phyloP scores from a whole-genome alignment of 1,139 yeast genomes.

The Debaryomyces nepalensis region DNA sequence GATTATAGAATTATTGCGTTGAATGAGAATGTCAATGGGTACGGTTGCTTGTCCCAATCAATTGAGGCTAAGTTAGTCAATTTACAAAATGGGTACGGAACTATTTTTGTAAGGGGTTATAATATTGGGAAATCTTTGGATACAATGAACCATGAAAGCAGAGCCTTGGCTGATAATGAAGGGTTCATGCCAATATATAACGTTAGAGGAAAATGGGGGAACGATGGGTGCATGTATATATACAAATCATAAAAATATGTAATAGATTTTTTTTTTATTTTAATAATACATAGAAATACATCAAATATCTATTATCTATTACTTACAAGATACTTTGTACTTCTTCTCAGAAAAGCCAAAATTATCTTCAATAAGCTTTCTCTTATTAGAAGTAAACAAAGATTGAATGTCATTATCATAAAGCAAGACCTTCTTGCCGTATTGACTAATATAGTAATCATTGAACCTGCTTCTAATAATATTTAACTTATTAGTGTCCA shows the following conservation, averaged over 20 bases:
- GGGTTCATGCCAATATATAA: conserved; percentile 64
- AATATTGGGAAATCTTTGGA: conserved; percentile 54
- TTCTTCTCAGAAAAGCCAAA: conserved; percentile 16
- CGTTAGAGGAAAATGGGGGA: conserved; percentile 64
- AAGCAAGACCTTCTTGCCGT: conserved; percentile 37
- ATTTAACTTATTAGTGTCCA: conserved; percentile 25
- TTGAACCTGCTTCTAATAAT: conserved; percentile 34
- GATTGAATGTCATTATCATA: conserved; percentile 17
- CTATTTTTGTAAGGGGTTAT: conserved; percentile 65
- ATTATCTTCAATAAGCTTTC: conserved; percentile 21
- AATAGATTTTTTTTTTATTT: no score
- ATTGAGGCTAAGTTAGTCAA: conserved; percentile 52
- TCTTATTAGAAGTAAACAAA: conserved; percentile 24
- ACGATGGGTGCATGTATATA: conserved; percentile 72
- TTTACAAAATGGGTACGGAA: conserved; percentile 47
- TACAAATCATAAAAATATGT: conserved; percentile 11
- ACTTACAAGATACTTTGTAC: conserved; percentile 20
- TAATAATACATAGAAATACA: no score
- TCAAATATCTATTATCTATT: conserved; percentile 4
- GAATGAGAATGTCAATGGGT: conserved; percentile 23
- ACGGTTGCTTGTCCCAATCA: conserved; percentile 56
- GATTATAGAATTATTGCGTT: conserved; percentile 58
- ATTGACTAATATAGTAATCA: conserved; percentile 37
- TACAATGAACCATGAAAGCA: conserved; percentile 21
- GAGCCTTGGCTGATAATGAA: conserved; percentile 44